Evolutionary conservation across 2,329 filamentous ascomycete genomes (phyloP), one percentile per base, ranked within the genome.

Genomic region (Hypoxylon sp.): DNA sequence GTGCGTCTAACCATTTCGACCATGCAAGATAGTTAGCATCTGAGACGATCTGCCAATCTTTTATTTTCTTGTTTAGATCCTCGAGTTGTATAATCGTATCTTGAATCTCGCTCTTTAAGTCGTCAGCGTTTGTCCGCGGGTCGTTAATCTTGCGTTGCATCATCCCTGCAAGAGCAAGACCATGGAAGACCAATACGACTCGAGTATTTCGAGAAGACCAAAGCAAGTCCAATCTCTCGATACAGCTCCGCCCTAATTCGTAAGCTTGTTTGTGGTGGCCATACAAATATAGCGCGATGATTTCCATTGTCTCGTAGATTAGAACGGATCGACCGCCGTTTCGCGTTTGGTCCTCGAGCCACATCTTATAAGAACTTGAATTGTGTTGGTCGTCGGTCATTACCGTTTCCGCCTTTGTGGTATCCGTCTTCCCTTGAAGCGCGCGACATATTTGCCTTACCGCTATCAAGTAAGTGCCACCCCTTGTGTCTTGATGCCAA

Each of bases 11-110:
- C 13, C 93, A 81, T 63, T 86, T 87, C 3, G 90, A 88, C 90
- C 91, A 94, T 0, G 86, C 81, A 9, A 89, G 80, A 77, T 94
- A 94, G 78, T 94, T 94, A 73, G 92, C 85, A 54, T 90, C 85
- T 14, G 88, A 91, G 29, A 91, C 84, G 1, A 83, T 77, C 54
- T 89, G 85, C 83, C 90, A 92, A 54, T 88, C 84, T 67, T 89
- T 85, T 59, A 94, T 89, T 76, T 86, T 86, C 68, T 85, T 85
- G 63, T 87, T 86, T 65, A 90, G 85, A 1, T 81, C 80, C 26
- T 83, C 81, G 2, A 93, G 81, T 67, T 87, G 82, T 37, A 81
- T 73, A 6, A 91, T 78, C 2, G 88, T 84, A 13, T 84, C 81
- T 13, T 82, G 76, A 14, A 84, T 77, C 62, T 86, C 82, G 22